Conservation (phyloP, 768 basidiomycete genomes). For the Amanita rubescens region DNA sequence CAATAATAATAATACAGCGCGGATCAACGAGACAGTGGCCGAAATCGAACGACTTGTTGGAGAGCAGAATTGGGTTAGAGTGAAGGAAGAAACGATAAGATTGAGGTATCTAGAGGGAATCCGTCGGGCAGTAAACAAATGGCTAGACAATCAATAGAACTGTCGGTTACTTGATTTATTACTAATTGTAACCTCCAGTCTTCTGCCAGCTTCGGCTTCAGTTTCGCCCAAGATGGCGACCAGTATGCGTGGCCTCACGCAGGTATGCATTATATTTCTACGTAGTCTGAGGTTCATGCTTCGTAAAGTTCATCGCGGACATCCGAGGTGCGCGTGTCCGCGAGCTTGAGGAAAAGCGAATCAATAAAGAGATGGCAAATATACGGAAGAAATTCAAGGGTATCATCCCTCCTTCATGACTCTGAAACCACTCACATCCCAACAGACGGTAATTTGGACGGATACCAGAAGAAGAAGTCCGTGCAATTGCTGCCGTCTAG, state of each 20-base stretch:
- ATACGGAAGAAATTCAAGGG: conserved; percentile 99
- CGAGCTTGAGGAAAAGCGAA: conserved; percentile 96
- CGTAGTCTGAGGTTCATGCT: not conserved
- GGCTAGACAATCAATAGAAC: conserved; percentile 34
- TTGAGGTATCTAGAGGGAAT: conserved; percentile 71
- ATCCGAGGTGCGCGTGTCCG: conserved; percentile 94
- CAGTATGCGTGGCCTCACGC: conserved; percentile 87
- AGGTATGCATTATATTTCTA: conserved; percentile 41
- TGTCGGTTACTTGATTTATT: conserved; percentile 46
- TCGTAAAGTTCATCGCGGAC: conserved; percentile 89
- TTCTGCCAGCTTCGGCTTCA: conserved; percentile 52
- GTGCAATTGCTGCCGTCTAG: conserved; percentile 16
- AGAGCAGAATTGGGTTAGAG: conserved; percentile 44
- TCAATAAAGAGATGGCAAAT: conserved; percentile 99
- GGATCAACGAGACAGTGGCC: conserved; percentile 37
- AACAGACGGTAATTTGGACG: conserved; percentile 77
- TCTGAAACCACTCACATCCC: conserved; percentile 4
- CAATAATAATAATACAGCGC: conserved; percentile 30
- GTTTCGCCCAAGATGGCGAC: conserved; percentile 61
- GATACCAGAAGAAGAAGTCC: conserved; percentile 91
- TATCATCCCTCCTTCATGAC: conserved; percentile 18
- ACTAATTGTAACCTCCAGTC: conserved; percentile 78
- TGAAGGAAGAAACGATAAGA: conserved; percentile 53
- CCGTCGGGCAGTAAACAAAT: conserved; percentile 38
- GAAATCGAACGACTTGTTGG: conserved; percentile 45